Percentiles rank a stretch among this genome's conserved stretches.
These are phyloP conservation scores for Epichloe scottii DNA, from an alignment of 2,329 filamentous ascomycete species.

Conservation along the genomic window DNA sequence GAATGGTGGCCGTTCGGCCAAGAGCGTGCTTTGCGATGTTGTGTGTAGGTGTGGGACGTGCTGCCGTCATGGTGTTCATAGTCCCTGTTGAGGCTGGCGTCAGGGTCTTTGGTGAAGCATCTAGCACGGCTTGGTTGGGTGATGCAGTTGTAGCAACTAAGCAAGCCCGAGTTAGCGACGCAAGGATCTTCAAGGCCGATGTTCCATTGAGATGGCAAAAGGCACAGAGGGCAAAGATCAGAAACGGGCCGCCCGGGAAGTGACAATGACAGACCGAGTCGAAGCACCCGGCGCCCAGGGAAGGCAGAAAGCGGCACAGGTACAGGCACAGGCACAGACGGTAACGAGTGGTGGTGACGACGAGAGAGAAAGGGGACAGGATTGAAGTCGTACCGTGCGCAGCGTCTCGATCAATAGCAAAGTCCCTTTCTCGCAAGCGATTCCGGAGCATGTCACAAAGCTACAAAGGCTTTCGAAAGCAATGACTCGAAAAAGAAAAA, in stretches of 20 bases:
- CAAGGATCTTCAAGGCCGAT: neutral
- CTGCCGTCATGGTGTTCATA: constrained; percentile 27
- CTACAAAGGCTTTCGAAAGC: neutral
- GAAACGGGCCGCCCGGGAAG: neutral
- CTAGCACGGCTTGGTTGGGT: constrained; percentile 13
- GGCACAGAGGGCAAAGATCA: too few species aligned
- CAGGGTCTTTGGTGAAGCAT: constrained; percentile 23
- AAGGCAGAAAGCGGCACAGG: neutral
- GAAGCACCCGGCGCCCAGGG: neutral
- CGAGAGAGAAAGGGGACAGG: neutral
- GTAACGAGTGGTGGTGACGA: neutral
- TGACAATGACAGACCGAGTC: neutral
- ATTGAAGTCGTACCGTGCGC: constrained; percentile 1
- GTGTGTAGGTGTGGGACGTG: constrained; percentile 8
- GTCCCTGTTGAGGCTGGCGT: constrained; percentile 26
- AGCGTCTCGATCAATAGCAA: constrained; percentile 22
- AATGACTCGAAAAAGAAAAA: neutral
- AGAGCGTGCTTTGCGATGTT: constrained; percentile 21
- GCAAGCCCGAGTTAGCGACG: constrained; percentile 1
- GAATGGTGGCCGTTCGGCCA: constrained; percentile 35
- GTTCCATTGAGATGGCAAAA: neutral
- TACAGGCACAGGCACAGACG: neutral
- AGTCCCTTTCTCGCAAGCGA: constrained; percentile 21
- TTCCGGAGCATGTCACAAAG: constrained; percentile 17
- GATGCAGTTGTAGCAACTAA: neutral